These are phyloP conservation scores for Claviceps arundinis DNA, from an alignment of 2,329 filamentous ascomycete species.

Conservation along the genomic window DNA sequence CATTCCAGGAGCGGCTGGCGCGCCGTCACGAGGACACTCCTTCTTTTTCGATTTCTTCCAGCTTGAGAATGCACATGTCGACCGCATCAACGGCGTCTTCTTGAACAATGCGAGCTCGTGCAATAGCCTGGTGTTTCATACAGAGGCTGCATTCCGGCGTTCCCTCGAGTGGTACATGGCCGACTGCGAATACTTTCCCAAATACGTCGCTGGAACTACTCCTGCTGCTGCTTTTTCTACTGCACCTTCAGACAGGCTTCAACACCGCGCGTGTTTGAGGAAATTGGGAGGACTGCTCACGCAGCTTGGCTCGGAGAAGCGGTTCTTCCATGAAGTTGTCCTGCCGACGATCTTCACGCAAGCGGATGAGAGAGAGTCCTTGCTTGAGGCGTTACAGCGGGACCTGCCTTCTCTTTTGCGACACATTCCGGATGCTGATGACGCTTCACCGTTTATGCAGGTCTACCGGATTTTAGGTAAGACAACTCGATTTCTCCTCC, in stretches of 20 bases:
- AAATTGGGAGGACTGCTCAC: background rate
- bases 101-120: background rate
- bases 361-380: background rate
- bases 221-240: background rate
- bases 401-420: no score
- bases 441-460: background rate
- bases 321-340: background rate
- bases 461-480: background rate
- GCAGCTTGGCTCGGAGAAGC: background rate
- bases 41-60: background rate
- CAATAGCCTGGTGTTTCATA: background rate
- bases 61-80: background rate
- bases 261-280: background rate
- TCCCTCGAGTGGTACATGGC: background rate
- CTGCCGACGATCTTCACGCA: no score
- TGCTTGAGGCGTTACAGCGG: background rate
- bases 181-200: background rate
- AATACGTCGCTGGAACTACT: background rate
- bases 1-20: background rate
- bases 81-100: background rate
- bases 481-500: background rate
- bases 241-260: no score
- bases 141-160: background rate
- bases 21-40: background rate
- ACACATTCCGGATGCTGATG: background rate